These are phyloP conservation scores for Pulveroboletus sp. DNA, from an alignment of 768 basidiomycete species.

Conservation along the genomic window DNA sequence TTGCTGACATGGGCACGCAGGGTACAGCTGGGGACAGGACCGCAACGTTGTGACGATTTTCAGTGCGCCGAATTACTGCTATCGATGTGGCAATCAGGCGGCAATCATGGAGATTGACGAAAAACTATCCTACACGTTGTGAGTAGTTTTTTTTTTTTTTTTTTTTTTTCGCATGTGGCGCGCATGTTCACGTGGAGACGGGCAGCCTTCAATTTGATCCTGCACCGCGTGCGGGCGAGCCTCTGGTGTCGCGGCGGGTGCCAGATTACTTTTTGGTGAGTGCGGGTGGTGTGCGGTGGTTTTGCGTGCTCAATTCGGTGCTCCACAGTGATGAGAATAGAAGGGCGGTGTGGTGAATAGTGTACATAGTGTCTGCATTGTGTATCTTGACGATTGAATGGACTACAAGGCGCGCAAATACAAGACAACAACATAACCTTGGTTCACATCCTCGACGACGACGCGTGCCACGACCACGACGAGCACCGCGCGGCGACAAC, in stretches of 20 bases:
- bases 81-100: constrained; percentile 98
- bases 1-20: constrained; percentile 33
- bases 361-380: constrained; percentile 24
- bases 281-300: constrained; percentile 38
- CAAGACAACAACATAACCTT: constrained; percentile 16
- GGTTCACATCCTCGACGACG: not conserved
- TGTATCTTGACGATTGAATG: constrained; percentile 18
- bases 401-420: constrained; percentile 22
- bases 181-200: not conserved
- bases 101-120: constrained; percentile 99
- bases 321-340: constrained; percentile 23
- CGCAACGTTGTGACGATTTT: constrained; percentile 99
- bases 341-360: constrained; percentile 9
- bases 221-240: constrained; percentile 97
- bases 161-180: not conserved
- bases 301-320: not conserved
- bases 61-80: constrained; percentile 99
- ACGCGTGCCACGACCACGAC: constrained; percentile 9
- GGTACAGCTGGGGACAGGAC: constrained; percentile 98
- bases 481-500: constrained; percentile 17
- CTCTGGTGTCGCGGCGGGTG: constrained; percentile 92
- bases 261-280: constrained; percentile 91
- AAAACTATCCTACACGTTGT: constrained; percentile 94
- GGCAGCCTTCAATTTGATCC: constrained; percentile 98
- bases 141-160: constrained; percentile 31